Percentiles rank a stretch among this genome's conserved stretches.
Evolutionary conservation across 305 asterid genomes (phyloP).

Genomic region (Withania somnifera): DNA sequence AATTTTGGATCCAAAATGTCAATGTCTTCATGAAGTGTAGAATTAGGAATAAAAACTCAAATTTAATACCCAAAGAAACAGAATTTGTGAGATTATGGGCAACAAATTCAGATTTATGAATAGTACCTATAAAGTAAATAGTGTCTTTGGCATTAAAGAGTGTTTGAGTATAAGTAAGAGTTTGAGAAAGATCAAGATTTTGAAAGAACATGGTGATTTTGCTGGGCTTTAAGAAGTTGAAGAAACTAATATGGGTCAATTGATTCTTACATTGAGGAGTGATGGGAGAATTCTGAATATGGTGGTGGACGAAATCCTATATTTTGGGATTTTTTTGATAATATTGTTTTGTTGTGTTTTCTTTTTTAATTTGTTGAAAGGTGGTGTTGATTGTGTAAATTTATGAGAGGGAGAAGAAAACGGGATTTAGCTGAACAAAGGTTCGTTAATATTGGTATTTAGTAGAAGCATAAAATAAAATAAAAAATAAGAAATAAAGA

Average conservation of each 20-base stretch:
- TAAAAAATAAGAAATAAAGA: too few species aligned
- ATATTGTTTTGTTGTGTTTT: too few species aligned
- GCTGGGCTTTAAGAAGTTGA: slow-evolving; percentile 80
- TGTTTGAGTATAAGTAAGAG: slow-evolving; percentile 65
- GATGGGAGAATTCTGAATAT: background rate
- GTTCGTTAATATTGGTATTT: too few species aligned
- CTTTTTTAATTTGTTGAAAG: too few species aligned
- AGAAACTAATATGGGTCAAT: slow-evolving; percentile 46
- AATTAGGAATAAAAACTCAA: slow-evolving; percentile 69
- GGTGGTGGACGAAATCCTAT: slow-evolving; percentile 60
- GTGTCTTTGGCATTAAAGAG: slow-evolving; percentile 60
- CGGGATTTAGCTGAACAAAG: too few species aligned
- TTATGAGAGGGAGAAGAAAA: too few species aligned
- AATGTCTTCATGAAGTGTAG: slow-evolving; percentile 92
- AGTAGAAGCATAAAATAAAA: too few species aligned
- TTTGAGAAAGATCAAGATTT: slow-evolving; percentile 70
- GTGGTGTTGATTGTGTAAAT: too few species aligned
- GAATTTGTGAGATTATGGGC: slow-evolving; percentile 79
- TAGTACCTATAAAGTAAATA: slow-evolving; percentile 75
- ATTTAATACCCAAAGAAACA: slow-evolving; percentile 57
- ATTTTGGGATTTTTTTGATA: slow-evolving; percentile 1
- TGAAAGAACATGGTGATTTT: slow-evolving; percentile 80
- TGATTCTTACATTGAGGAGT: background rate
- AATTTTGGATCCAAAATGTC: slow-evolving; percentile 52
- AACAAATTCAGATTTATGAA: slow-evolving; percentile 84